Evolutionary conservation across 257 asterid species (phyloP).

Genomic region (Solanum paucissectum): DNA sequence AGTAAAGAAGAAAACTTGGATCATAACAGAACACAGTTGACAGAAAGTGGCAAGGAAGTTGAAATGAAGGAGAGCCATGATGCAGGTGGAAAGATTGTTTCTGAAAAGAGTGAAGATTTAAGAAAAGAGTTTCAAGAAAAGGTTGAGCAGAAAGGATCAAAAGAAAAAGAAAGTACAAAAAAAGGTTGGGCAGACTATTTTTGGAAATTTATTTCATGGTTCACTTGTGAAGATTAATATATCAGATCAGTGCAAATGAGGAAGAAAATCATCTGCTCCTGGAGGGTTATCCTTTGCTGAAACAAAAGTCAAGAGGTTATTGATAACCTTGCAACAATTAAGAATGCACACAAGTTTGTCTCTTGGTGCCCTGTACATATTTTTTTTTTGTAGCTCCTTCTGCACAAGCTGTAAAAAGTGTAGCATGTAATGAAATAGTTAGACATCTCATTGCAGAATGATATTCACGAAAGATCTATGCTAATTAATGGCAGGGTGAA

Average conservation of each 20-base stretch:
- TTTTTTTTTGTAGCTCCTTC: slow-evolving; percentile 91
- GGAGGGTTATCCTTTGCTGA: slow-evolving; percentile 78
- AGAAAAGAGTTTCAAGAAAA: not conserved
- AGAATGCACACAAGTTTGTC: slow-evolving; percentile 90
- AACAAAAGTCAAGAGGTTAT: slow-evolving; percentile 61
- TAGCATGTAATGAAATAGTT: not conserved
- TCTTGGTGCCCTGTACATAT: slow-evolving; percentile 95
- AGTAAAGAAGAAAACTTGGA: not conserved
- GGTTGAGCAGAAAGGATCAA: slow-evolving; percentile 3
- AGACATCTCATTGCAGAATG: not conserved
- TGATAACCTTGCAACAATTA: slow-evolving; percentile 88
- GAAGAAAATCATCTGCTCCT: slow-evolving; percentile 96
- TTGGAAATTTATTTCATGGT: no score
- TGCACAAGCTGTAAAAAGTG: slow-evolving; percentile 64
- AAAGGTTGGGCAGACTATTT: no score
- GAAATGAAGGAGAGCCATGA: not conserved
- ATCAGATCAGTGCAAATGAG: not conserved
- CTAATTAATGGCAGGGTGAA: not conserved
- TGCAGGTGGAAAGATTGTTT: not conserved
- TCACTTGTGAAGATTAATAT: not conserved
- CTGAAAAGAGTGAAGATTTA: not conserved
- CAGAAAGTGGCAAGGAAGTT: not conserved
- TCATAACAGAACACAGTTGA: not conserved
- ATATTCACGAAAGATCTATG: not conserved
- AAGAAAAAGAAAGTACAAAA: not conserved